A percentile compares a stretch with the other conserved stretches of the same genome.
phyloP scores from a whole-genome alignment of 768 basidiomycete genomes.

The Termitomyces sp. region DNA sequence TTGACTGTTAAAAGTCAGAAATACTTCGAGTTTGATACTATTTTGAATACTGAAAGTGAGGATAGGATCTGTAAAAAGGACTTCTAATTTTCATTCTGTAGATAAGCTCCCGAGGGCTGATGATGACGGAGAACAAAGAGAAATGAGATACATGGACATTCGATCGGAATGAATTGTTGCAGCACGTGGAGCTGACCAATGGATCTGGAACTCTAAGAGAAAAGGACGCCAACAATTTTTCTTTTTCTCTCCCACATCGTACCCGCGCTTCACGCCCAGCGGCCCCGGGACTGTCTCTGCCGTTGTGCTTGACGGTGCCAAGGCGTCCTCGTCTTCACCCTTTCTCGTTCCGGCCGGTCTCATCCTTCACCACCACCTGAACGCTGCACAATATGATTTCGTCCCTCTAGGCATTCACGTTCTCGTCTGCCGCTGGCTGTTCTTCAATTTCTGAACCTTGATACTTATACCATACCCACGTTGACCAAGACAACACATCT shows the following conservation, averaged over 20 bases:
- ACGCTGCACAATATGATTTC: constrained; percentile 39
- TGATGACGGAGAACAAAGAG: not conserved
- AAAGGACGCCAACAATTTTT: constrained; percentile 13
- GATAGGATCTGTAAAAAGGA: not conserved
- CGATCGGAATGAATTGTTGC: constrained; percentile 6
- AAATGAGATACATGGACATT: not conserved
- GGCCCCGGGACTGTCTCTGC: not conserved
- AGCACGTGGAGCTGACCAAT: constrained; percentile 20
- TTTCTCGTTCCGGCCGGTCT: constrained; percentile 16
- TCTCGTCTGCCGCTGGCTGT: constrained; percentile 18
- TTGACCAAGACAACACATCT: constrained; percentile 19
- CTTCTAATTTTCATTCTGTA: not conserved
- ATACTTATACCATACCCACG: not conserved
- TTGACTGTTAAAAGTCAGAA: not conserved
- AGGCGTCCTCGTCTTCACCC: constrained; percentile 12
- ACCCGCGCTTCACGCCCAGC: not conserved
- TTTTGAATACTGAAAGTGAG: not conserved
- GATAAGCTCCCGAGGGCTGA: not conserved
- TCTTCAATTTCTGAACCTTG: constrained; percentile 7
- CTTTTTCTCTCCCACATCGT: constrained; percentile 13
- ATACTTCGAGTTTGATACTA: not conserved
- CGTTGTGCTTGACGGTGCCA: constrained; percentile 14
- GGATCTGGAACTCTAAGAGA: constrained; percentile 15
- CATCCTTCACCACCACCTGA: constrained; percentile 23
- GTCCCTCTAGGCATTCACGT: constrained; percentile 26